Evolutionary conservation across 176 grass and related monocot species (phyloP).

Genomic region (Aegilops sharonensis): DNA sequence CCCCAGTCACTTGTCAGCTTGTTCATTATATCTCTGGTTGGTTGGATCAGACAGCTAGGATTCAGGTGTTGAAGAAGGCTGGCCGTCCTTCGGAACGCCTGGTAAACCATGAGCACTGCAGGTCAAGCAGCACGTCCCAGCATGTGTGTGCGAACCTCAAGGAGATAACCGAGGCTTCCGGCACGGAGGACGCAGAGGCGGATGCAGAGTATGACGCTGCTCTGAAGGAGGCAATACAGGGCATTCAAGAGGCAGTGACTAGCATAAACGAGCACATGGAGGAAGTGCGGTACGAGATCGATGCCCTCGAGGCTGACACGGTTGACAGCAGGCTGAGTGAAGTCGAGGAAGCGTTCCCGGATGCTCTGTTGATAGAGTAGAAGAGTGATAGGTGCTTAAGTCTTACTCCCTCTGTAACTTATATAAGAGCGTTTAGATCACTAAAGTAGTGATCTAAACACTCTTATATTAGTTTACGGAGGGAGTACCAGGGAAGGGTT

Average conservation of each 20-base stretch:
- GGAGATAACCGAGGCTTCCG: constrained; percentile 78
- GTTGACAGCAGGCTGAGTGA: constrained; percentile 11
- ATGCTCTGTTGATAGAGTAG: constrained; percentile 37
- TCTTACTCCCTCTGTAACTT: background rate
- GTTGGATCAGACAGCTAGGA: constrained; percentile 56
- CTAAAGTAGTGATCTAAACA: too few species aligned
- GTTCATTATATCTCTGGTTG: constrained; percentile 4
- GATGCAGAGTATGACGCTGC: constrained; percentile 62
- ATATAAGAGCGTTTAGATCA: too few species aligned
- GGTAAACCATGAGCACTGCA: constrained; percentile 65
- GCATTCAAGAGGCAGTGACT: constrained; percentile 74
- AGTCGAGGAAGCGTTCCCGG: constrained; percentile 33
- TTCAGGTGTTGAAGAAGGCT: constrained; percentile 90
- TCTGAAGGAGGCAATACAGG: constrained; percentile 81
- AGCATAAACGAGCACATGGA: constrained; percentile 83
- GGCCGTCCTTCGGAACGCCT: constrained; percentile 73
- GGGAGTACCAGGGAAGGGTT: background rate
- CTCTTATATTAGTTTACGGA: too few species aligned
- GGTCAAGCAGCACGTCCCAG: constrained; percentile 36
- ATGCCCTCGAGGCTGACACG: constrained; percentile 53
- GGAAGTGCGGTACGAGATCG: constrained; percentile 83
- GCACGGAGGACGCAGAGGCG: constrained; percentile 72
- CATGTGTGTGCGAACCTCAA: constrained; percentile 74
- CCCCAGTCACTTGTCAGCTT: constrained; percentile 12
- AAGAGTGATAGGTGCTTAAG: background rate